Evolutionary conservation across 257 asterid species (phyloP).

Genomic region (Gardenia jasminoides): DNA sequence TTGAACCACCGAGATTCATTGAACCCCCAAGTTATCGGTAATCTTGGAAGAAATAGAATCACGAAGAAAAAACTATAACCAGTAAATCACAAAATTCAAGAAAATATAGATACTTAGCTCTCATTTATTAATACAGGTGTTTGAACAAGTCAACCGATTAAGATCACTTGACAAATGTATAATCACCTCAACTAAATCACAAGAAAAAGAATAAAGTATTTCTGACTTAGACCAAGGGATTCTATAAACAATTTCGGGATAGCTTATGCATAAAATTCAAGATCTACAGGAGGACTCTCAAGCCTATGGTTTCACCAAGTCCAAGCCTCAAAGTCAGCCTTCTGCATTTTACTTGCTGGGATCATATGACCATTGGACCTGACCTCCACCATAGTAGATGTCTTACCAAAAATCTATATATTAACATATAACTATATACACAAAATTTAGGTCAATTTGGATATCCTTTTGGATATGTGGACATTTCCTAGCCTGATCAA

Average conservation of each 20-base stretch:
- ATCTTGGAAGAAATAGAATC: too few species aligned
- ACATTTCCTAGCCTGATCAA: neutral
- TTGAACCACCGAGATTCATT: too few species aligned
- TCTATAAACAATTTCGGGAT: neutral
- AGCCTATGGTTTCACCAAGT: neutral
- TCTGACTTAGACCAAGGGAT: neutral
- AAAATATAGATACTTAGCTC: too few species aligned
- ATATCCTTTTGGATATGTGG: neutral
- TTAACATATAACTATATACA: neutral
- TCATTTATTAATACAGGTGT: too few species aligned
- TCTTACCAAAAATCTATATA: neutral
- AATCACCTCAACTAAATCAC: neutral
- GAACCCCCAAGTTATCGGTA: too few species aligned
- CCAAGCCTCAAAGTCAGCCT: neutral
- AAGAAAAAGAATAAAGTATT: neutral
- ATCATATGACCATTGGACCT: neutral
- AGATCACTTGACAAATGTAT: neutral
- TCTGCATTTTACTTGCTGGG: neutral
- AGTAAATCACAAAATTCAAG: too few species aligned
- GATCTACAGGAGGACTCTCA: neutral
- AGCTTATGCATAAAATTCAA: neutral
- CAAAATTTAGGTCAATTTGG: neutral
- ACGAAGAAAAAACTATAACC: too few species aligned
- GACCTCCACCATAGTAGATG: neutral
- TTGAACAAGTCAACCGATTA: neutral